Evolutionary conservation across 2,329 filamentous ascomycete genomes (phyloP), one percentile per base, ranked within the genome.

Genomic region (Curvularia sp.): DNA sequence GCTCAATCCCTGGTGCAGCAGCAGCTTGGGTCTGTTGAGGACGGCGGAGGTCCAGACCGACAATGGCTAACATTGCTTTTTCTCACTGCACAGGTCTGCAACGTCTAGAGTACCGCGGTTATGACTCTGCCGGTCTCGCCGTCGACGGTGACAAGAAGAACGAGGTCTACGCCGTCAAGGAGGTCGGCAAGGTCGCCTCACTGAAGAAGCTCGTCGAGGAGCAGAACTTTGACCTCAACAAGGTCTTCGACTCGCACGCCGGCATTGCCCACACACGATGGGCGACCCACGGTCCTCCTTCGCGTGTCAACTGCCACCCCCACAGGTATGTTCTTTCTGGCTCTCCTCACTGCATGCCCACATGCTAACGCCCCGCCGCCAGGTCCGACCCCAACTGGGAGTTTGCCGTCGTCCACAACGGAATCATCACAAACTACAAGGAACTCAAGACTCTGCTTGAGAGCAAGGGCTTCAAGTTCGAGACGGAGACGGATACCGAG

Each of bases 361-460:
- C 44, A 48, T 41, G 60, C 72, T 75, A 64, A 74, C 58, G 26
- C 43, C 46, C 54, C 49, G 42, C 30, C n/a, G 48, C 38, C 60
- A 96, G 93, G 81, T 98, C 94, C 67, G 95, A 99, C 80, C 88
- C 90, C 72, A 91, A 83, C 74, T 99, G 94, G 93, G 91, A 99
- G 82, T 99, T 99, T 80, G 86, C 92, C 67, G 89, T 99, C 72
- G 95, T 98, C 62, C 95, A 99, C 89, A 99, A 99, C 82, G 95
- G 95, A 77, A 99, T 99, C 86, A 99, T 99, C 82, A 99, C 95
- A 84, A 99, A 99, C 87, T 99, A 99, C 88, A 99, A 99, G 86
- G 95, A 99, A 83, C 84, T 99, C 74, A 97, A 94, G 88, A 92
- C 90, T 63, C 88, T 99, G 65, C 86, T 99, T 70, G 87, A 90